Conservation (phyloP, 805 yeast species). For the Saturnispora diversa region DNA sequence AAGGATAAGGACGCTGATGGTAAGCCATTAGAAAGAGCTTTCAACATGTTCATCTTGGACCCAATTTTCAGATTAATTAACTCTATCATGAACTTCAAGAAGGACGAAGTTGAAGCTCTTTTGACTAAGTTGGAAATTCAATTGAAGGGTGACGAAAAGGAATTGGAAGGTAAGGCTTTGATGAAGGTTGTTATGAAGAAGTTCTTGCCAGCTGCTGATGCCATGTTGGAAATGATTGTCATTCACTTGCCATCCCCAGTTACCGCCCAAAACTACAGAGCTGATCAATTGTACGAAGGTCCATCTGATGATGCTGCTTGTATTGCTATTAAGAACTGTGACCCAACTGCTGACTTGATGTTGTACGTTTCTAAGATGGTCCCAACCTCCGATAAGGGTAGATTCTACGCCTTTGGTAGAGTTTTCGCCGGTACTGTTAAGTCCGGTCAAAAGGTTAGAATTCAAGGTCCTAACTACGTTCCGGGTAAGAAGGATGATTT, state of each 20-base stretch:
- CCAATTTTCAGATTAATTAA: constrained; percentile 97
- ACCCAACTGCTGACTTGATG: constrained; percentile 97
- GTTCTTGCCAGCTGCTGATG: constrained; percentile 99
- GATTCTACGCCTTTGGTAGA: constrained; percentile 99
- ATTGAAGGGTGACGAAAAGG: constrained; percentile 96
- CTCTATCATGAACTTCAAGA: constrained; percentile 98
- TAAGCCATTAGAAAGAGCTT: constrained; percentile 94
- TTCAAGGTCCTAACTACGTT: constrained; percentile 99
- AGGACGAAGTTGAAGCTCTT: constrained; percentile 88
- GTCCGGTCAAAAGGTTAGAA: constrained; percentile 98
- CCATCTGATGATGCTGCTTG: constrained; percentile 89
- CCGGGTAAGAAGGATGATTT: constrained; percentile 98
- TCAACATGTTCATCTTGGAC: constrained; percentile 98
- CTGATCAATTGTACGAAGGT: constrained; percentile 98
- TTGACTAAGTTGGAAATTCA: constrained; percentile 88
- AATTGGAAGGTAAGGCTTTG: constrained; percentile 96
- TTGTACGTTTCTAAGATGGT: constrained; percentile 99
- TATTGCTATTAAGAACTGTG: constrained; percentile 94
- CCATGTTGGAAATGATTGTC: constrained; percentile 97
- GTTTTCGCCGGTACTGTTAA: constrained; percentile 99
- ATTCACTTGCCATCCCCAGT: constrained; percentile 99
- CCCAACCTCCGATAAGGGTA: constrained; percentile 99
- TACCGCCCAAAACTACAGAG: constrained; percentile 98
- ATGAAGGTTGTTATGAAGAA: constrained; percentile 98
- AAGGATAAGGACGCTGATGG: constrained; percentile 94